Percentiles rank a stretch among this genome's conserved stretches.
phyloP scores from a whole-genome alignment of 1,284 basidiomycete genomes.

The Gomphus bonarii region DNA sequence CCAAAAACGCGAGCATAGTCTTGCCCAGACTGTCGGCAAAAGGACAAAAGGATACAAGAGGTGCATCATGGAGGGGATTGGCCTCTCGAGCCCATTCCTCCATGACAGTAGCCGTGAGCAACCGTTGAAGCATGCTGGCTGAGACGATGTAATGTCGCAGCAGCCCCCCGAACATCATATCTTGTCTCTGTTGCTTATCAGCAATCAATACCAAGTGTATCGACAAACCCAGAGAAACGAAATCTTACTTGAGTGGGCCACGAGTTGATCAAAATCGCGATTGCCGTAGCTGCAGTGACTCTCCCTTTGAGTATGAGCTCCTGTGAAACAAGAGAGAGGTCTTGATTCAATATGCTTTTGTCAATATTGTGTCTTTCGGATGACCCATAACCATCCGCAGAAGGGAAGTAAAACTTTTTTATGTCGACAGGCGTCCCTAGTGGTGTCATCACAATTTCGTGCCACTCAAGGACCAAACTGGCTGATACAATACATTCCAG shows the following conservation, averaged over 20 bases:
- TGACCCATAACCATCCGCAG: conserved; percentile 32
- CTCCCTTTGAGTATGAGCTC: conserved; percentile 81
- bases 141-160: conserved; percentile 77
- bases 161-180: conserved; percentile 58
- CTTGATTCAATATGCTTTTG: conserved; percentile 91
- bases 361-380: conserved; percentile 87
- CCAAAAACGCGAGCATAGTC: conserved; percentile 64
- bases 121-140: conserved; percentile 84
- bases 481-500: conserved; percentile 44
- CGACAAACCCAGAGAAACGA: neutral
- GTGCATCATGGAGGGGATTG: conserved; percentile 10
- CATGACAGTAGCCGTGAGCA: conserved; percentile 74
- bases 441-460: conserved; percentile 84
- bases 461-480: conserved; percentile 67
- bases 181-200: conserved; percentile 23
- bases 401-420: conserved; percentile 60
- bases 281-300: conserved; percentile 69
- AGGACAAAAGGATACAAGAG: conserved; percentile 25
- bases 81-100: conserved; percentile 78
- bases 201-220: conserved; percentile 7
- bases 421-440: conserved; percentile 76
- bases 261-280: conserved; percentile 62
- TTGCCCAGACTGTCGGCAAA: conserved; percentile 58
- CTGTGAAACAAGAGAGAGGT: conserved; percentile 73
- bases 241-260: conserved; percentile 53